Percentiles rank a stretch among this genome's conserved stretches.
These are phyloP conservation scores for Coniochaeta pulveracea DNA, from an alignment of 2,329 filamentous ascomycete genomes.

Conservation along the genomic window DNA sequence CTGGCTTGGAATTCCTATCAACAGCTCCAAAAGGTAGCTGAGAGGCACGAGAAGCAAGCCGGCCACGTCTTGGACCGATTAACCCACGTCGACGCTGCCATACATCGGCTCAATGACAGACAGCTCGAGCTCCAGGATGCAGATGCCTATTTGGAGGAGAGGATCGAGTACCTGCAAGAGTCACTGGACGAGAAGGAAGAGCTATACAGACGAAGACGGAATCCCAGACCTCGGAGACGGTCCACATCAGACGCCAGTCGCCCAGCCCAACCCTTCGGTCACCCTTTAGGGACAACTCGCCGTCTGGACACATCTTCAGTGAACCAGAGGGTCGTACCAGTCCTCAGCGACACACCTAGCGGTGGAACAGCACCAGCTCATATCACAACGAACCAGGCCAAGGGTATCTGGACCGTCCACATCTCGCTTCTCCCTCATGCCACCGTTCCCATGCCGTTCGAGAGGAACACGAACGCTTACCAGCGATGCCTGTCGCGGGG, in stretches of 20 bases:
- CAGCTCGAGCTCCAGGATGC: conserved; percentile 39
- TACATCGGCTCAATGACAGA: conserved; percentile 33
- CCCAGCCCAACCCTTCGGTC: conserved; percentile 12
- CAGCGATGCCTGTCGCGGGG: conserved; percentile 49
- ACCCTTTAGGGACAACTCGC: conserved; percentile 13
- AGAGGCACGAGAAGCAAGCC: conserved; percentile 23
- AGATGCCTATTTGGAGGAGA: conserved; percentile 41
- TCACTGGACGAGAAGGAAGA: conserved; percentile 15
- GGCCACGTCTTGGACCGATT: conserved; percentile 29
- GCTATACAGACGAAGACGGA: conserved; percentile 9
- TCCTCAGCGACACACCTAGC: conserved; percentile 1
- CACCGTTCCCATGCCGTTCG: conserved; percentile 46
- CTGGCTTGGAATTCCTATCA: conserved; percentile 41
- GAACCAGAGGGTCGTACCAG: conserved; percentile 4
- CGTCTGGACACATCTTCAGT: conserved; percentile 11
- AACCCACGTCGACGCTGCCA: conserved; percentile 24
- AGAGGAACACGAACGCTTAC: conserved; percentile 50
- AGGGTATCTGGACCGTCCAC: conserved; percentile 43
- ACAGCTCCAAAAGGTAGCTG: conserved; percentile 27
- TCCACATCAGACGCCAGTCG: conserved; percentile 15
- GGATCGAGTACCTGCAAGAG: conserved; percentile 31
- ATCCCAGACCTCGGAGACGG: conserved; percentile 10
- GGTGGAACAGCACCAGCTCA: conserved; percentile 5
- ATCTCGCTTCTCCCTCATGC: conserved; percentile 44
- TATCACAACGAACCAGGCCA: no score